Conservation (phyloP, 441 rosid genomes). For the Pelargonium myrrhifolium region DNA sequence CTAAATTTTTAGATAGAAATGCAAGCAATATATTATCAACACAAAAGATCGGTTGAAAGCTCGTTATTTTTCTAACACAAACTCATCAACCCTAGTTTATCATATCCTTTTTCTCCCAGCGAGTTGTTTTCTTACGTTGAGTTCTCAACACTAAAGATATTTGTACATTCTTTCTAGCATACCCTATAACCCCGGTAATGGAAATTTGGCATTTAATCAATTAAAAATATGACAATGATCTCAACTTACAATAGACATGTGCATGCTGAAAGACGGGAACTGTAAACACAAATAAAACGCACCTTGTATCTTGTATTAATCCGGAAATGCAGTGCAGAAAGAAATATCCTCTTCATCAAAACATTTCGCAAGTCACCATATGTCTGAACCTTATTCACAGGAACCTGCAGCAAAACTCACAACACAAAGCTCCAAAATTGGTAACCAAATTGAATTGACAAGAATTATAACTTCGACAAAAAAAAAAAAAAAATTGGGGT, state of each 20-base stretch:
- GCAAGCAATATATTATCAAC: not conserved
- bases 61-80: not conserved
- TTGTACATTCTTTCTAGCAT: not conserved
- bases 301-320: conserved; percentile 99
- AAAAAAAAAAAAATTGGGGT: not conserved
- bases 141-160: not conserved
- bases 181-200: not conserved
- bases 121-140: not conserved
- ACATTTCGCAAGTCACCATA: conserved; percentile 90
- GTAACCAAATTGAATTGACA: conserved; percentile 1
- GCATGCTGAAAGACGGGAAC: not conserved
- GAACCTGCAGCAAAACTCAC: conserved; percentile 59
- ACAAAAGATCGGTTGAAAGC: not conserved
- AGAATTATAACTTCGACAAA: not conserved
- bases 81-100: not conserved
- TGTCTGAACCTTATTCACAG: conserved; percentile 79
- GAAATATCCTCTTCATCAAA: conserved; percentile 96
- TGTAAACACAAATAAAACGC: conserved; percentile 15
- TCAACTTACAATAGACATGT: not conserved
- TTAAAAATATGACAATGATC: conserved; percentile 9
- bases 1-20: not conserved
- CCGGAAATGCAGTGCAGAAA: conserved; percentile 98
- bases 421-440: conserved; percentile 10
- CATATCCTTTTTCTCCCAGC: not conserved
- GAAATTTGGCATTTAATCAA: not conserved